Base-by-base conservation (phyloP, 2,329 filamentous ascomycete genomes). In the Fusarium chaquense region DNA sequence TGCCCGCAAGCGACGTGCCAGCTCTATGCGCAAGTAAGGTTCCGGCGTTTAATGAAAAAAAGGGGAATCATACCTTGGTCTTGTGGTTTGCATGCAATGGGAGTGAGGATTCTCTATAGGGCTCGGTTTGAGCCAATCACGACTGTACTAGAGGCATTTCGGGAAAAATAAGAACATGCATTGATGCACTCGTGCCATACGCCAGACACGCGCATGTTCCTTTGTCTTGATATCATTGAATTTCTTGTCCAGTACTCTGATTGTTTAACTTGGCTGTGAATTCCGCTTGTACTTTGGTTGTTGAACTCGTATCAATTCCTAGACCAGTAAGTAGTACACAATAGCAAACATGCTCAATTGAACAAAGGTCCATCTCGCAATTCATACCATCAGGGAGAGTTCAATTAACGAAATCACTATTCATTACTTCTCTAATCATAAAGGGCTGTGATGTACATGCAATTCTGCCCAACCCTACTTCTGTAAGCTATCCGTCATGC, bases 1-100 rank as follows among this genome's bases (percentile, higher is more conserved):
- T 86, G 87, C 91, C 83, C 93, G 94, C 88, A 98, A 98, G 94
- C 91, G 96, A 83, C 90, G 96, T 83, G 95, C 95, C 78, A 97
- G 93, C 83, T 98, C 95, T 80, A 93, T 97, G 91, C 90, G 87
- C 88, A 95, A 95, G 87, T 94, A 93, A 86, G 87, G 64, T 71
- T 75, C 69, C 72, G 76, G 78, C 76, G 76, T 78, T 77, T 75
- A 73, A 75, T 76, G 71, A 75, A 77, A 72, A 72, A 76, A 77
- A 75, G 73, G 73, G 74, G 74, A 76, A 75, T 77, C 75, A 74
- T 77, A 76, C 75, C 76, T 77, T 75, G 76, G 73, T 81, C 78
- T 80, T 78, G 72, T 78, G 76, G 70, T 80, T 78, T 79, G 76
- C 79, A 81, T 80, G 79, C 78, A 79, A 80, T 78, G 71, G 79